phyloP scores from a whole-genome alignment of 2,329 filamentous ascomycete species.

The Ophiostoma fasciatum region DNA sequence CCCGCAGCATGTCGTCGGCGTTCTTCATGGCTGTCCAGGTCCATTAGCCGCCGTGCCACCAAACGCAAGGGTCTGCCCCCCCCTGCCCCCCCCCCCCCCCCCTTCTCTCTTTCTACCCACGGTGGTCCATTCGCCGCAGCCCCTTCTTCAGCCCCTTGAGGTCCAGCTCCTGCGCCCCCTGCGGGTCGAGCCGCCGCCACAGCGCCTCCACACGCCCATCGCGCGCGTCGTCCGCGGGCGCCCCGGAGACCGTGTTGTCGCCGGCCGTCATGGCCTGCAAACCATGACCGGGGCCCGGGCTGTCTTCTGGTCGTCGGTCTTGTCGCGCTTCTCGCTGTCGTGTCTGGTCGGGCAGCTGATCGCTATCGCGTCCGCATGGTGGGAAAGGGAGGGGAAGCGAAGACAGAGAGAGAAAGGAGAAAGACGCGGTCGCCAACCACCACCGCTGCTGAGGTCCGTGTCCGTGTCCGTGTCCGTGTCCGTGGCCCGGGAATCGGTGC shows the following conservation, averaged over 20 bases:
- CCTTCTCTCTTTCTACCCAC: no score
- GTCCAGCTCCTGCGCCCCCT: constrained; percentile 65
- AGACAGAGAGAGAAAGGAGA: no score
- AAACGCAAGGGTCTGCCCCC: no score
- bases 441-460: no score
- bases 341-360: no score
- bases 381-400: no score
- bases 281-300: constrained; percentile 5
- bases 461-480: no score
- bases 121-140: constrained; percentile 79
- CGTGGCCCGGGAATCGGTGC: no score
- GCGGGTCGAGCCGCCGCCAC: constrained; percentile 70
- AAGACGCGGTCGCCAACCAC: background rate
- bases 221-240: constrained; percentile 43
- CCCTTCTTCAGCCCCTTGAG: constrained; percentile 73
- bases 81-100: no score
- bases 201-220: constrained; percentile 71
- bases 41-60: no score
- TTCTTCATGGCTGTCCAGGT: constrained; percentile 62
- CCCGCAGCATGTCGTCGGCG: constrained; percentile 69
- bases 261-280: constrained; percentile 8
- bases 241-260: constrained; percentile 7
- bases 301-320: background rate
- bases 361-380: constrained; percentile 3
- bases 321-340: no score